Base-by-base conservation (phyloP, 768 basidiomycete genomes). In the Kwoniella dendrophila region DNA sequence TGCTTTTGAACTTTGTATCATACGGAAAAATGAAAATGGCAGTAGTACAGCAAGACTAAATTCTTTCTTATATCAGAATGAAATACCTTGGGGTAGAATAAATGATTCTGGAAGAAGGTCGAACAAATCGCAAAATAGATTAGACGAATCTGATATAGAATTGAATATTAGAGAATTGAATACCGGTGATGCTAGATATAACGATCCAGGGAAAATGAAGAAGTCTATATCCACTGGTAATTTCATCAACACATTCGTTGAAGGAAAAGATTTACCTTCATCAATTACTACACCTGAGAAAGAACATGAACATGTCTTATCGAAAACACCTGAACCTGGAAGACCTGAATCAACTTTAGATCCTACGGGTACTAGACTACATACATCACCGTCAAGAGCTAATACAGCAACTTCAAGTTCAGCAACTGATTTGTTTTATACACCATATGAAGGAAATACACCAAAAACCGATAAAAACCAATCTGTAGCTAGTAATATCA, bases 1-100 rank as follows among this genome's bases (percentile, higher is more conserved):
- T 56, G 88, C 88, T 0, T 92, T 86, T 71, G 89, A 92, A 66
- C 88, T 92, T 67, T 94, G 92, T 73, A 80, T 86, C 40, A 84
- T 84, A 16, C 80, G 64, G 26, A 16, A 32, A 32, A 33, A 22
- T 32, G 29, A 32, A 18, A 43, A 54, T 38, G 24, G 2, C 18
- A 36, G 22, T 49, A 27, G 47, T 4, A 27, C 22, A 22, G 49
- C 47, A 30, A 38, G 57, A 12, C 16, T 50, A 10, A 29, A 48
- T 14, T 41, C 44, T 8, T 49, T 51, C 34, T 50, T 59, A 32
- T 51, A 49, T 36, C 57, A 59, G 34, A 43, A 26, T 12, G 57
- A 59, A 32, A 59, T 51, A 4, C 57, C 57, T 3, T 59, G 49
- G 57, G 57, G 47, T n/a, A 56, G 55, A n/a, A 56, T 56, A n/a